Conservation (phyloP, 2,329 filamentous ascomycete genomes). For the Ceratocystis lukuohia region DNA sequence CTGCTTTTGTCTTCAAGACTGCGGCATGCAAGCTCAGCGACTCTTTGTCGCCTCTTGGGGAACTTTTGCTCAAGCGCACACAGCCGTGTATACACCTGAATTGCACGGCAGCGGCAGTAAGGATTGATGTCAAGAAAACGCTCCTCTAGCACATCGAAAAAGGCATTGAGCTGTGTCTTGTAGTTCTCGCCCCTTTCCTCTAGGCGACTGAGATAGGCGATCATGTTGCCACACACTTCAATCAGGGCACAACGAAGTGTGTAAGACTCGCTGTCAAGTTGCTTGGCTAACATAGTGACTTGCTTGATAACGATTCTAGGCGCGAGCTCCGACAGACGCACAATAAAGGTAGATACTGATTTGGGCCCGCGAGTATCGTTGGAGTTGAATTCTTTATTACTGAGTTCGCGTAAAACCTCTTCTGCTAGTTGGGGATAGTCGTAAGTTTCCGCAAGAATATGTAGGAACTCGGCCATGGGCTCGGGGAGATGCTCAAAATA, state of each 20-base stretch:
- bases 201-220: slow-evolving; percentile 77
- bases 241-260: slow-evolving; percentile 87
- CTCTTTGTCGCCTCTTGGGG: slow-evolving; percentile 77
- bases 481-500: slow-evolving; percentile 99
- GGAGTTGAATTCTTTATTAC: slow-evolving; percentile 95
- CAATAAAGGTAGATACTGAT: slow-evolving; percentile 85
- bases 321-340: slow-evolving; percentile 82
- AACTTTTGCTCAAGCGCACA: slow-evolving; percentile 95
- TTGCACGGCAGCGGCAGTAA: slow-evolving; percentile 79
- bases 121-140: slow-evolving; percentile 93
- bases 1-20: slow-evolving; percentile 97
- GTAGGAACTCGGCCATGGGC: slow-evolving; percentile 95
- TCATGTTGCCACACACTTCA: slow-evolving; percentile 92
- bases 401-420: slow-evolving; percentile 84
- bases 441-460: slow-evolving; percentile 93
- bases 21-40: slow-evolving; percentile 71
- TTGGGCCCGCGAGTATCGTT: slow-evolving; percentile 94
- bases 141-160: slow-evolving; percentile 93
- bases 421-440: slow-evolving; percentile 92
- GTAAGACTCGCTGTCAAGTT: slow-evolving; percentile 94
- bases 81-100: slow-evolving; percentile 85
- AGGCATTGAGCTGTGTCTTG: slow-evolving; percentile 89
- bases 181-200: slow-evolving; percentile 85
- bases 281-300: slow-evolving; percentile 87
- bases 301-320: slow-evolving; percentile 92